A percentile compares a stretch with the other conserved stretches of the same genome.
phyloP scores from a whole-genome alignment of 164 flowering plant species.

The Magnolia changhungtana region DNA sequence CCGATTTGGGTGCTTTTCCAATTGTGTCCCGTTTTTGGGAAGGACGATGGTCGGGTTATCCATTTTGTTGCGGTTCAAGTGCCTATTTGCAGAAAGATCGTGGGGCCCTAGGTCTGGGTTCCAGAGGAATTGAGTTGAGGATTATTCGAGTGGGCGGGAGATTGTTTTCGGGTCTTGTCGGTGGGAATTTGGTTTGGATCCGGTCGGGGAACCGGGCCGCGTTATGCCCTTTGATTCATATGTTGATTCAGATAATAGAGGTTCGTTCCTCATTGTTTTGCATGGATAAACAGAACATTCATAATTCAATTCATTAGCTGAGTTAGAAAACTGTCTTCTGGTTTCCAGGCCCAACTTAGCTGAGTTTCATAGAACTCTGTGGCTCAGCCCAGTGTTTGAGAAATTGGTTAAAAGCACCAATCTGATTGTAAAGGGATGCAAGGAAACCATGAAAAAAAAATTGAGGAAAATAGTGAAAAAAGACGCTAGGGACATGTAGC shows the following conservation, averaged over 20 bases:
- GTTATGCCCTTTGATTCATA: conserved; percentile 14
- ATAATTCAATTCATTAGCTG: too few species aligned
- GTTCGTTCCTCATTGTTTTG: conserved; percentile 27
- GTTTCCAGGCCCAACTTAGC: too few species aligned
- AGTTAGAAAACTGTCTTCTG: too few species aligned
- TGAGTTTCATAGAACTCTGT: too few species aligned
- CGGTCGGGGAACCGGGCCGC: conserved; percentile 34
- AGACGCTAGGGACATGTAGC: too few species aligned
- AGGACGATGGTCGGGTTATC: conserved; percentile 59
- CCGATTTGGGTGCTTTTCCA: conserved; percentile 89
- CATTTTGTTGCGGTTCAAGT: conserved; percentile 86
- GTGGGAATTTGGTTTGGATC: conserved; percentile 60
- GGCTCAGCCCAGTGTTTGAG: too few species aligned
- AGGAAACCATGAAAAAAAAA: too few species aligned
- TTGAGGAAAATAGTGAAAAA: too few species aligned
- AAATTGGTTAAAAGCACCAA: too few species aligned
- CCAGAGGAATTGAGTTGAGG: conserved; percentile 17
- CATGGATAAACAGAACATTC: too few species aligned
- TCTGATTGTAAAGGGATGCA: too few species aligned
- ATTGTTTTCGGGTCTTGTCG: conserved; percentile 64
- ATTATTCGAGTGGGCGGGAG: conserved; percentile 32
- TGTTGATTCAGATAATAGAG: conserved; percentile 40
- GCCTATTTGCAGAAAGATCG: conserved; percentile 46
- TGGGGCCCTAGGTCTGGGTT: conserved; percentile 18
- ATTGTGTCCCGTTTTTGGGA: conserved; percentile 68